A percentile compares a stretch with the other conserved stretches of the same genome.
Evolutionary conservation across 140 eudicot genomes (phyloP).

Genomic region (Bidens hawaiensis): DNA sequence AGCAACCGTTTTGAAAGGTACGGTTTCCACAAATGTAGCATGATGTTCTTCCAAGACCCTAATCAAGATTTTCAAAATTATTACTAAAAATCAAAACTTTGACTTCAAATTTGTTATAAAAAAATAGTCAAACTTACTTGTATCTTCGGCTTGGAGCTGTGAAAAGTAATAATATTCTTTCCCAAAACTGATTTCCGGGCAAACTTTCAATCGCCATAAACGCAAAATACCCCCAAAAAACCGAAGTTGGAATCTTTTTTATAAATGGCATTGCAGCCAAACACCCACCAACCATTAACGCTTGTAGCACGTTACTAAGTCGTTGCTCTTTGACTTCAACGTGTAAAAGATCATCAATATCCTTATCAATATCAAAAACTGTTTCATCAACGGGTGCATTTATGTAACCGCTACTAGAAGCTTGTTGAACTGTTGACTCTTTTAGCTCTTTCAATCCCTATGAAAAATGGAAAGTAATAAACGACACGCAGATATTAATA

Average conservation of each 20-base stretch:
- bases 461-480: constrained; percentile 11
- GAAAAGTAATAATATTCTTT: constrained; percentile 79
- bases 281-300: constrained; percentile 80
- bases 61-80: constrained; percentile 12
- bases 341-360: constrained; percentile 83
- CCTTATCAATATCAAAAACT: constrained; percentile 83
- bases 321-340: constrained; percentile 98
- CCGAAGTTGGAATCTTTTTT: constrained; percentile 86
- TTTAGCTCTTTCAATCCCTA: constrained; percentile 90
- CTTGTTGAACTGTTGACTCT: constrained; percentile 79
- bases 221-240: constrained; percentile 98
- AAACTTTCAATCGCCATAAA: constrained; percentile 98
- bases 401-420: constrained; percentile 70
- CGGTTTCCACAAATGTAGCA: constrained; percentile 91
- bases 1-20: constrained; percentile 78
- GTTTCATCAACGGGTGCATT: constrained; percentile 83
- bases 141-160: constrained; percentile 97
- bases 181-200: constrained; percentile 99
- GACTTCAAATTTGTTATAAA: not conserved
- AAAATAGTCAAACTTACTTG: constrained; percentile 45
- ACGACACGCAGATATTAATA: not conserved
- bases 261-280: constrained; percentile 93
- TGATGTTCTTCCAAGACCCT: constrained; percentile 92
- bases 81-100: not conserved
- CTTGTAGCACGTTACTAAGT: constrained; percentile 84